phyloP scores from a whole-genome alignment of 108 stramenopile species.

The Craspedostauros australis region DNA sequence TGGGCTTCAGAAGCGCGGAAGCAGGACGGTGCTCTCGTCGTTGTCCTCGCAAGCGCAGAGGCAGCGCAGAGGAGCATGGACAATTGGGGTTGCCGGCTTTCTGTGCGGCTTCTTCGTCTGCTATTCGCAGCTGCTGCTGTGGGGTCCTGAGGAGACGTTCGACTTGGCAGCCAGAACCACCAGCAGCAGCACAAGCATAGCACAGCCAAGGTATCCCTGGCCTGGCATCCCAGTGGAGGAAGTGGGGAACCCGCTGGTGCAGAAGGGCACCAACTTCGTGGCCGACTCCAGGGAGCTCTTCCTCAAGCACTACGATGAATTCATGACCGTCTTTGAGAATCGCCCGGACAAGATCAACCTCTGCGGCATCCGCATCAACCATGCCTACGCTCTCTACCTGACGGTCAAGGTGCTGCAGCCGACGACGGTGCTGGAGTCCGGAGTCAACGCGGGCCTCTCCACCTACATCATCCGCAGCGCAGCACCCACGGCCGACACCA shows the following conservation, averaged over 20 bases:
- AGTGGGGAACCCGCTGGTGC: conserved; percentile 3
- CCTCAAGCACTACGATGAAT: no score
- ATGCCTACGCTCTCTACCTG: conserved; percentile 10
- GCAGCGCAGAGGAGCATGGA: no score
- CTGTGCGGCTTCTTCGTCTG: no score
- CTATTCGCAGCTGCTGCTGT: no score
- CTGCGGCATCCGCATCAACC: conserved; percentile 31
- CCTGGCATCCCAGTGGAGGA: conserved; percentile 8
- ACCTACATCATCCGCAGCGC: conserved; percentile 28
- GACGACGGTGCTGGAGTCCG: conserved; percentile 20
- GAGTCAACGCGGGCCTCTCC: conserved; percentile 23
- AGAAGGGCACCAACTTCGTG: conserved; percentile 3
- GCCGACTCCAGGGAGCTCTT: no score
- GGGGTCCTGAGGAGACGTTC: no score
- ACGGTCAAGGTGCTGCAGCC: conserved; percentile 14
- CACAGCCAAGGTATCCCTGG: conserved; percentile 9
- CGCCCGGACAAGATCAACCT: conserved; percentile 20
- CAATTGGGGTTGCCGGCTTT: no score
- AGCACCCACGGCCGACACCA: conserved; percentile 2
- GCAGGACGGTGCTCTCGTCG: no score
- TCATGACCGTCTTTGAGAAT: conserved; percentile 18
- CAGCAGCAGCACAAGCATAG: no score
- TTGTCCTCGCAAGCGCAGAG: no score
- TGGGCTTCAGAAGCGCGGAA: no score
- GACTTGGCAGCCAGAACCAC: no score